Base-by-base conservation (phyloP, 306 rosid genomes). In the Pachyrhizus erosus region DNA sequence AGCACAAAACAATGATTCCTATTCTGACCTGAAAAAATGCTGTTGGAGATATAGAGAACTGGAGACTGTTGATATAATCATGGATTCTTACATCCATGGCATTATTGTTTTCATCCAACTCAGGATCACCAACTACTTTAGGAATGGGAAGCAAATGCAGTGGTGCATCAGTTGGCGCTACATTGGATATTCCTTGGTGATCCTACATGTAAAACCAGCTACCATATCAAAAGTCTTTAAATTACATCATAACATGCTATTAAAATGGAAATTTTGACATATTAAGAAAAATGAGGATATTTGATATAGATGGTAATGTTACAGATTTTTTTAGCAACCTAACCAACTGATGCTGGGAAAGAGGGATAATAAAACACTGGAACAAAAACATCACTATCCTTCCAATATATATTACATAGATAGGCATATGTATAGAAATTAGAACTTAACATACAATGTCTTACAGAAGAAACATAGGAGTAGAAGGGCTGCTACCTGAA, bases 111-210 rank as follows among this genome's bases (percentile, higher is more conserved):
- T 83, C 80, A 76, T 82, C 86, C 18, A 68, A 37, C 84, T 88
- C 90, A 34, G 89, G 46, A 84, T 84, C 82, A 65, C 86, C 75
- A 57, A 7, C 79, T 12, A 81, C 80, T 21, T 79, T 86, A 51
- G 87, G 85, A 78, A 87, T 71, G 52, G 79, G 86, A 70, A 96
- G 89, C 15, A 71, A 74, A 79, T 75, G 85, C 82, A 96, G 80
- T 61, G 96, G 97, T 58, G 94, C 89, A 83, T 91, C 97, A 57
- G 92, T 89, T 61, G 97, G 97, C 2, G 99, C 94, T 79, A 82
- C 98, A 77, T 96, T 96, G 78, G 99, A 96, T 86, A 96, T 90
- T 82, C 99, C 99, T 89, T 82, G 90, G 87, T 96, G 98, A 81
- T 96, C 94, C 99, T 96, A 77, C 76, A 70, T 14, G 77, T 9